Percentiles rank a stretch among this genome's conserved stretches.
Conservation (phyloP, 768 basidiomycete species). For the Pulveroboletus sp. region DNA sequence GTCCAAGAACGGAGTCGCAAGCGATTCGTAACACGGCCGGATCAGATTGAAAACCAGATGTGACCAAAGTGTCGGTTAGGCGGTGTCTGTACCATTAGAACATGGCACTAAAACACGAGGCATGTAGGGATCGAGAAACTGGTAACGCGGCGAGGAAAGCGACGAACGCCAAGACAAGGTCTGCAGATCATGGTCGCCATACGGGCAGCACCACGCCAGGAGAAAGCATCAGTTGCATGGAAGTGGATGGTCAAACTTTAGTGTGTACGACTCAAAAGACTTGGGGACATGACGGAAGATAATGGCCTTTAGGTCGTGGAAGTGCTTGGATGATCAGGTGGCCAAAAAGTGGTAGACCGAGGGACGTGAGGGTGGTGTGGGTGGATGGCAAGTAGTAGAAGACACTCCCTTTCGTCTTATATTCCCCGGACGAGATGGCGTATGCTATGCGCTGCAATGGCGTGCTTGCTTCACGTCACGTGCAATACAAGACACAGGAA, state of each 20-base stretch:
- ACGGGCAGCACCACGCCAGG: neutral
- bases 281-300: neutral
- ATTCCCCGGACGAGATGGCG: conserved; percentile 11
- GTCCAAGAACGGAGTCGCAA: neutral
- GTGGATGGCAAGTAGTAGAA: neutral
- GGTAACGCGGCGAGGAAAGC: neutral
- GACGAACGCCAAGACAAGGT: neutral
- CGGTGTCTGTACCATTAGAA: conserved; percentile 13
- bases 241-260: neutral
- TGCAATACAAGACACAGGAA: neutral
- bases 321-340: neutral
- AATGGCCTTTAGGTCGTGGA: neutral
- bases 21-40: neutral
- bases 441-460: conserved; percentile 13
- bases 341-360: too few species aligned
- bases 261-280: too few species aligned
- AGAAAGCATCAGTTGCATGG: neutral
- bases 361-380: too few species aligned
- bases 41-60: neutral
- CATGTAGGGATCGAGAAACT: neutral
- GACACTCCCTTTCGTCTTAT: conserved; percentile 10
- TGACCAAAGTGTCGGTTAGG: neutral
- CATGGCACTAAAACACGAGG: neutral
- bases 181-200: neutral
- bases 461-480: conserved; percentile 33